Evolutionary conservation across 78 protist species (phyloP).

Genomic region (Dictyostelium purpureum): DNA sequence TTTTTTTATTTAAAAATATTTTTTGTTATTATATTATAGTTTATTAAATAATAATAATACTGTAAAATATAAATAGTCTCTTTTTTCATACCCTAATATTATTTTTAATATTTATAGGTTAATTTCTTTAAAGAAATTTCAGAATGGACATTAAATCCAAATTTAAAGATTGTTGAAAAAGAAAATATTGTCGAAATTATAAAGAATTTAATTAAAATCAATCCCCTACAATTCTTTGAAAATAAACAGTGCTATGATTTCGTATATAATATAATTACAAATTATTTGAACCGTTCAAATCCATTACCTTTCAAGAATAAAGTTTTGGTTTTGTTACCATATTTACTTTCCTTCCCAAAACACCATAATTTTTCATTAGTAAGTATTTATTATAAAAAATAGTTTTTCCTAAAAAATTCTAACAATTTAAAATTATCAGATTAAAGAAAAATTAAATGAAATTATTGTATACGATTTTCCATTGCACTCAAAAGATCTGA

Average conservation of each 20-base stretch:
- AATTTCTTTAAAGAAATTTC: constrained; percentile 13
- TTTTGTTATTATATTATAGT: too few relatives aligned
- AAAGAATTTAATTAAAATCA: constrained; percentile 49
- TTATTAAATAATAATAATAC: too few relatives aligned
- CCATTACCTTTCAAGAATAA: constrained; percentile 54
- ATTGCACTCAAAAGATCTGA: constrained; percentile 64
- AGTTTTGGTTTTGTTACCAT: constrained; percentile 33
- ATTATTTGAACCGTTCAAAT: constrained; percentile 39
- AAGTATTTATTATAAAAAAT: not conserved
- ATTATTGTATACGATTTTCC: constrained; percentile 81
- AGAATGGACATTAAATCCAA: not conserved
- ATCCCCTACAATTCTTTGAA: constrained; percentile 38
- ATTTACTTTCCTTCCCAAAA: constrained; percentile 13
- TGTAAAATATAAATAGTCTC: too few relatives aligned
- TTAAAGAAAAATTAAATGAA: constrained; percentile 65
- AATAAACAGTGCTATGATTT: constrained; percentile 30
- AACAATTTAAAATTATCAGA: not conserved
- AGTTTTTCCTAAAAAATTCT: not conserved
- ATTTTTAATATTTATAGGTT: not conserved
- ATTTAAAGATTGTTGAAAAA: constrained; percentile 30
- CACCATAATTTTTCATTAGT: constrained; percentile 10
- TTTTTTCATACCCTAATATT: too few relatives aligned
- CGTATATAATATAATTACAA: constrained; percentile 8
- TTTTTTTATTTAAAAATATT: too few relatives aligned
- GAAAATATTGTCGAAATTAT: constrained; percentile 60